Evolutionary conservation across 345 rosid genomes (phyloP).

Genomic region (Pseudoturritis turrita): DNA sequence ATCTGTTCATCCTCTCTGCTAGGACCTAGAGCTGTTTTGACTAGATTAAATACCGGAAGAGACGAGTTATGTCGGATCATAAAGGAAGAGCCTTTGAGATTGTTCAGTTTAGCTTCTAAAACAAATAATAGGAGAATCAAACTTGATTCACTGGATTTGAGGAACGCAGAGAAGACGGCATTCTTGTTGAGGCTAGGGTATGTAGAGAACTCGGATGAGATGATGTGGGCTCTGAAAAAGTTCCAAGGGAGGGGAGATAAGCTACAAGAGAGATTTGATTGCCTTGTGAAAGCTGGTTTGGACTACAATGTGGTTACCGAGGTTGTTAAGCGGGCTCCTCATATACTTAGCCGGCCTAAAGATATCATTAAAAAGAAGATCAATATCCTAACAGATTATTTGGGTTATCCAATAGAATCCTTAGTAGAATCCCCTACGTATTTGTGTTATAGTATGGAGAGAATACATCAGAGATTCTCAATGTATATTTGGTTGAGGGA

Average conservation of each 20-base stretch:
- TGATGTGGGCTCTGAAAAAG: conserved; percentile 42
- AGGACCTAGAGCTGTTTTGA: conserved; percentile 45
- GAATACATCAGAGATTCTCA: conserved; percentile 50
- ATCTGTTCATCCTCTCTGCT: conserved; percentile 46
- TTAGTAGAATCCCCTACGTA: conserved; percentile 51
- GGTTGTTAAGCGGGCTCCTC: conserved; percentile 61
- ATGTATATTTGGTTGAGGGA: conserved; percentile 74
- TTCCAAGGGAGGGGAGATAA: conserved; percentile 63
- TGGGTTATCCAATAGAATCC: conserved; percentile 53
- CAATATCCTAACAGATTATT: conserved; percentile 39
- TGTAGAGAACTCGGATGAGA: conserved; percentile 34
- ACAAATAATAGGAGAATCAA: conserved; percentile 36
- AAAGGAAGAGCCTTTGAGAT: conserved; percentile 49
- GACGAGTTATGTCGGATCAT: conserved; percentile 41
- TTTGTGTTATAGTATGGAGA: conserved; percentile 41
- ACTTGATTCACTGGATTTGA: conserved; percentile 34
- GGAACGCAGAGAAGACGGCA: conserved; percentile 41
- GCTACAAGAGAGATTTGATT: conserved; percentile 76
- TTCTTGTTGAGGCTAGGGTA: conserved; percentile 60
- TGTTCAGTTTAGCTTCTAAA: conserved; percentile 54
- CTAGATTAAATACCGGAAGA: conserved; percentile 38
- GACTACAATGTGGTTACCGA: conserved; percentile 44
- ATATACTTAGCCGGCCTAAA: conserved; percentile 53
- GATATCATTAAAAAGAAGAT: conserved; percentile 51
- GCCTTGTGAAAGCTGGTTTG: conserved; percentile 57